These are phyloP conservation scores for Elsinoe australis DNA, from an alignment of 2,329 filamentous ascomycete genomes.

Conservation along the genomic window DNA sequence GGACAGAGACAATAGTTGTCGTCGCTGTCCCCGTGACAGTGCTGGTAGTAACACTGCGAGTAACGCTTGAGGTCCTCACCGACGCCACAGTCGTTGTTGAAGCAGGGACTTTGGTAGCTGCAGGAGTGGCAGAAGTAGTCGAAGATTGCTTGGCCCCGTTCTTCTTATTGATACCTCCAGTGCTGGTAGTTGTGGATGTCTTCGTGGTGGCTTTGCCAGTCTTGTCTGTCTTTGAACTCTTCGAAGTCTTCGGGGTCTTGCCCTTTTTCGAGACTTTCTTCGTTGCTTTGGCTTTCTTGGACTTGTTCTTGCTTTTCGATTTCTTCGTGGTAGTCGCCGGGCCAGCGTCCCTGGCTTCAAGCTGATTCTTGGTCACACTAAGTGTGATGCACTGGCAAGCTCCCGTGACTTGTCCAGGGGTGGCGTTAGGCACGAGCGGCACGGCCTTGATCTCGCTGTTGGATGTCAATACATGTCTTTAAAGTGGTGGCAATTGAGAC, in stretches of 20 bases:
- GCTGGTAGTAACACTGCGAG: background rate
- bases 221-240: background rate
- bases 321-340: background rate
- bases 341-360: background rate
- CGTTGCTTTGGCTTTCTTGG: background rate
- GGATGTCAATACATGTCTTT: background rate
- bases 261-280: background rate
- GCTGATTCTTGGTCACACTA: background rate
- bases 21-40: background rate
- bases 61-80: too few relatives aligned
- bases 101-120: background rate
- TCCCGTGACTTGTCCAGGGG: background rate
- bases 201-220: background rate
- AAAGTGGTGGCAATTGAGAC: background rate
- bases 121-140: background rate
- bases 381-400: constrained; percentile 13
- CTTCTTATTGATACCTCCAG: background rate
- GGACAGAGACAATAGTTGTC: background rate
- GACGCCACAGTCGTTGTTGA: too few relatives aligned
- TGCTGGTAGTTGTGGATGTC: background rate
- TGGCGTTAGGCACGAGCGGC: background rate
- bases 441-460: background rate
- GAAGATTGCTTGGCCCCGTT: background rate
- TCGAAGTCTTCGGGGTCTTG: background rate
- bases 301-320: constrained; percentile 1